Evolutionary conservation across 139 green algal species (phyloP).

Genomic region (Chlorella sp.): DNA sequence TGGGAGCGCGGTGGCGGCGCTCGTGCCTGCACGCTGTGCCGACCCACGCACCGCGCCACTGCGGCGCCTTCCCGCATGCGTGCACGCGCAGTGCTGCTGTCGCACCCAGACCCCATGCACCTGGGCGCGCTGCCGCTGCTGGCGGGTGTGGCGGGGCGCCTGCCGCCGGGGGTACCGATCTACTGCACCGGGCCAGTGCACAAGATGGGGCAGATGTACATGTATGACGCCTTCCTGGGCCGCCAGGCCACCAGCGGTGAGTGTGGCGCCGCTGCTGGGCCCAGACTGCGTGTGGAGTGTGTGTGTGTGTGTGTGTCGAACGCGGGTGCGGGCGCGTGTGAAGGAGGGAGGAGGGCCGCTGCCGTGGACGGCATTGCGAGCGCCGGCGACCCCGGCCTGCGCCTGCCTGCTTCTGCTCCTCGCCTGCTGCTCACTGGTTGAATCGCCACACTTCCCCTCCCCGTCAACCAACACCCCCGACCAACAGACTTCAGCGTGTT

Average conservation of each 20-base stretch:
- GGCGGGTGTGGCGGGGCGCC: slow-evolving; percentile 33
- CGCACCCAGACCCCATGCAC: slow-evolving; percentile 78
- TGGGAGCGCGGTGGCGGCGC: too few species aligned
- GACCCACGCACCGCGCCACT: too few species aligned
- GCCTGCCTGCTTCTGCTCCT: not conserved
- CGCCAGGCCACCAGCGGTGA: too few species aligned
- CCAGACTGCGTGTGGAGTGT: not conserved
- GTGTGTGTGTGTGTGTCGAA: too few species aligned
- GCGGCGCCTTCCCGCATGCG: not conserved
- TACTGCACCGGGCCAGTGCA: slow-evolving; percentile 80
- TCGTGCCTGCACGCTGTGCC: too few species aligned
- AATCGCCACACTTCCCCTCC: not conserved
- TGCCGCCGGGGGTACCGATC: slow-evolving; percentile 66
- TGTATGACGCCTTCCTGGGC: slow-evolving; percentile 76
- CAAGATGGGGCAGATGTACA: slow-evolving; percentile 86
- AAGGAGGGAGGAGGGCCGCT: too few species aligned
- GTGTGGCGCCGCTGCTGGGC: slow-evolving; percentile 4
- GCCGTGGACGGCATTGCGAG: too few species aligned
- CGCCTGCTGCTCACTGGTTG: not conserved
- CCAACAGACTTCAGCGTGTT: slow-evolving; percentile 69
- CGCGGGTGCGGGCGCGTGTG: too few species aligned
- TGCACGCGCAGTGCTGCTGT: slow-evolving; percentile 75
- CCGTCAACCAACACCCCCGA: not conserved
- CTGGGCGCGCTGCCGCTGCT: slow-evolving; percentile 87
- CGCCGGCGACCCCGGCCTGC: too few species aligned